Evolutionary conservation across 495 filamentous ascomycete genomes (phyloP).

Genomic region (Talaromyces wortmannii): DNA sequence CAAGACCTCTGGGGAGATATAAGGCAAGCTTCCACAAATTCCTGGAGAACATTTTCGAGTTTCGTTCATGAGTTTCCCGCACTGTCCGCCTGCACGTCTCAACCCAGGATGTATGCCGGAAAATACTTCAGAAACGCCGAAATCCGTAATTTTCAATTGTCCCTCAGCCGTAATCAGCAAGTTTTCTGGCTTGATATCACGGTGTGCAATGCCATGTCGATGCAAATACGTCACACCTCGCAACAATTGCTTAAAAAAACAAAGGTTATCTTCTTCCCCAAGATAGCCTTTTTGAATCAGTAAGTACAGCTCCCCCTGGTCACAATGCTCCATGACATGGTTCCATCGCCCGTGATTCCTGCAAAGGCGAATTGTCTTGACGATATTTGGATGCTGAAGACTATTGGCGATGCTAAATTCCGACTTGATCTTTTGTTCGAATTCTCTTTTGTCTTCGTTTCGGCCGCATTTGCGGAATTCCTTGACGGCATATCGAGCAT

Average conservation of each 20-base stretch:
- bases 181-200: slow-evolving; percentile 81
- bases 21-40: slow-evolving; percentile 69
- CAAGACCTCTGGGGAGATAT: slow-evolving; percentile 73
- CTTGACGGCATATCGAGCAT: slow-evolving; percentile 67
- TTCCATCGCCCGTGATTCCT: slow-evolving; percentile 59
- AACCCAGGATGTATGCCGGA: slow-evolving; percentile 66
- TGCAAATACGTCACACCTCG: slow-evolving; percentile 66
- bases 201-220: slow-evolving; percentile 64
- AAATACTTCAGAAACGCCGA: slow-evolving; percentile 74
- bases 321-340: slow-evolving; percentile 82
- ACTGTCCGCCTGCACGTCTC: slow-evolving; percentile 52
- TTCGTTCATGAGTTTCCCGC: slow-evolving; percentile 60
- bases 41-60: slow-evolving; percentile 60
- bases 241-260: slow-evolving; percentile 75
- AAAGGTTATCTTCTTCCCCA: slow-evolving; percentile 51
- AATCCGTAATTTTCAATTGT: slow-evolving; percentile 74
- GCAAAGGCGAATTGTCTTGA: slow-evolving; percentile 65
- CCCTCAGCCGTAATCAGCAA: slow-evolving; percentile 61
- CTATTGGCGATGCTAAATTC: slow-evolving; percentile 75
- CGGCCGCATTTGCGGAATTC: slow-evolving; percentile 62
- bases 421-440: slow-evolving; percentile 72
- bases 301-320: slow-evolving; percentile 62
- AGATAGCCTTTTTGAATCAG: slow-evolving; percentile 61
- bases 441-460: slow-evolving; percentile 56
- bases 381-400: slow-evolving; percentile 71